These are phyloP conservation scores for Phyllachora maydis DNA, from an alignment of 2,329 filamentous ascomycete species.

Conservation along the genomic window DNA sequence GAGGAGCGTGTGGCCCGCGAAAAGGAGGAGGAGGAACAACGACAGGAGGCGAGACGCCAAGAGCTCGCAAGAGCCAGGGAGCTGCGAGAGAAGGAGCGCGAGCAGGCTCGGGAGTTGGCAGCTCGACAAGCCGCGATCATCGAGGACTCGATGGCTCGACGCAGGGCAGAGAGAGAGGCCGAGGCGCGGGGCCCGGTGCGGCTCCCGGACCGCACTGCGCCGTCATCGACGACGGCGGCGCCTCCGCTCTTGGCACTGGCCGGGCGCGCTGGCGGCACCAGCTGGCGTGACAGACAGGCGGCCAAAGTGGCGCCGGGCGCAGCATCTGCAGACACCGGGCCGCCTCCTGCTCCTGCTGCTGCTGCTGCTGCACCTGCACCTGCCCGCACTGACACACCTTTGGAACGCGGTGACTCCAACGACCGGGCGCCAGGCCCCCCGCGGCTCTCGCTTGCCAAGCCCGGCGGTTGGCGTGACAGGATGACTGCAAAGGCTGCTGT, in stretches of 20 bases:
- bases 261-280: conserved; percentile 37
- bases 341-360: conserved; percentile 12
- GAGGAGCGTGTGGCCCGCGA: conserved; percentile 66
- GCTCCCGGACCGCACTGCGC: conserved; percentile 20
- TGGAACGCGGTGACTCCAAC: conserved; percentile 21
- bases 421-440: conserved; percentile 26
- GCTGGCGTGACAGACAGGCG: conserved; percentile 57
- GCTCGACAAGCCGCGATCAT: conserved; percentile 62
- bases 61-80: conserved; percentile 47
- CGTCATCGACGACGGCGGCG: conserved; percentile 17
- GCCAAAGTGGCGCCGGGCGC: no score
- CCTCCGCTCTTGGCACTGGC: conserved; percentile 42
- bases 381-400: conserved; percentile 10
- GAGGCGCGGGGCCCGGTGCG: conserved; percentile 6
- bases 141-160: conserved; percentile 68
- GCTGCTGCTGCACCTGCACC: conserved; percentile 9
- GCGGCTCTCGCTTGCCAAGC: conserved; percentile 29
- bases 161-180: conserved; percentile 38
- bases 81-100: conserved; percentile 41
- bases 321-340: conserved; percentile 12
- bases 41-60: conserved; percentile 61
- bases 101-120: conserved; percentile 45
- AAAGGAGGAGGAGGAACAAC: conserved; percentile 64
- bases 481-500: conserved; percentile 25
- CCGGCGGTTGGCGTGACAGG: conserved; percentile 41